phyloP scores from a whole-genome alignment of 2,329 filamentous ascomycete species.

The Phialophora tarda region DNA sequence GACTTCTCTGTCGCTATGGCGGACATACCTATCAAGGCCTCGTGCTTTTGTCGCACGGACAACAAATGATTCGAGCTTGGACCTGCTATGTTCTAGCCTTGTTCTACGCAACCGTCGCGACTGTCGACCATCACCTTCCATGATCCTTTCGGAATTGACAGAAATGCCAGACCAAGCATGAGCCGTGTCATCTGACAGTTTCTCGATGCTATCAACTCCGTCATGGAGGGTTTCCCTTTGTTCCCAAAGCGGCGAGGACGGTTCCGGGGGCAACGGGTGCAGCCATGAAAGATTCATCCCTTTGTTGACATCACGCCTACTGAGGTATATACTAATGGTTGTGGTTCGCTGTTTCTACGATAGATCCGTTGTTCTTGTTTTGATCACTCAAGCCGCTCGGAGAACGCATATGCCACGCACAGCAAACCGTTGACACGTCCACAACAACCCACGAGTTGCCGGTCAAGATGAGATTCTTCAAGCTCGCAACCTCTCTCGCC shows the following conservation, averaged over 20 bases:
- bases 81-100: background rate
- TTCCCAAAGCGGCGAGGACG: background rate
- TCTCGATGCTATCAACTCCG: background rate
- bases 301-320: background rate
- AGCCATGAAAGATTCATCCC: background rate
- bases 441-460: background rate
- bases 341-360: background rate
- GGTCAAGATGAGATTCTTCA: background rate
- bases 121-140: background rate
- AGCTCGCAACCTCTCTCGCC: background rate
- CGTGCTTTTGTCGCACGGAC: constrained; percentile 61
- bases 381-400: background rate
- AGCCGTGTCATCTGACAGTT: background rate
- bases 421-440: background rate
- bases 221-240: background rate
- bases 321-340: background rate
- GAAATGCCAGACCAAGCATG: background rate
- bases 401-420: background rate
- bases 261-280: background rate
- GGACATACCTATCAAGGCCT: constrained; percentile 64
- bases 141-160: background rate
- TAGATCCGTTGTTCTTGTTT: background rate
- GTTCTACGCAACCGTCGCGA: background rate
- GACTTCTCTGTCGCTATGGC: constrained; percentile 60
- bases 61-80: background rate